Evolutionary conservation across 208 protist genomes (phyloP), one percentile per base, ranked within the genome.

Genomic region (Kentomonas sorsogonicus): DNA sequence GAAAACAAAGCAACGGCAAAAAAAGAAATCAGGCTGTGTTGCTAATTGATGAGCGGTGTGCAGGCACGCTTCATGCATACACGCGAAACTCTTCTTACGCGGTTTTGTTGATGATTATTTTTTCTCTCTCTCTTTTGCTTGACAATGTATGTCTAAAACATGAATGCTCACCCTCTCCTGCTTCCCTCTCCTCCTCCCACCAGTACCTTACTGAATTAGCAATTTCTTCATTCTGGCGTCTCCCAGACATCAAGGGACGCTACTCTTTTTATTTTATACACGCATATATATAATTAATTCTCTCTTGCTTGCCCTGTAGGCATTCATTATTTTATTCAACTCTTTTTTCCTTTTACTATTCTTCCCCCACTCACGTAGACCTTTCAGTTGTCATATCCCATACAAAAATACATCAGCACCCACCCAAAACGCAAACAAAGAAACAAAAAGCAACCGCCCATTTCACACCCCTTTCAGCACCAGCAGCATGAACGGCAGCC

Each of bases 121-220:
- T 60, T 55, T 9, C 59, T 67, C 16, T 69, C 39, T 50, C 47
- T 57, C 39, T 51, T 63, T 25, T 63, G n/a, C 2, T n/a, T n/a
- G n/a, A n/a, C 46, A 18, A 15, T 36, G 33, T 36, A 15, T 30
- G 15, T 16, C 31, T 52, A 31, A 54, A 25, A 33, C 27, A 46
- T 50, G 15, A 43, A 43, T 43, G 15, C 38, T 43, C 15, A 43
- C 38, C 18, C 11, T 36, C 33, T 36, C 5, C 11, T 36, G 33
- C 11, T 36, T 36, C 11, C 33, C 7, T 15, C 11, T 36, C 33
- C 15, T n/a, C 18, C 18, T 43, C 9, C 13, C 18, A 4, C 18
- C 15, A n/a, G n/a, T n/a, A n/a, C n/a, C n/a, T n/a, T n/a, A n/a
- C n/a, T n/a, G n/a, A n/a, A n/a, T n/a, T n/a, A n/a, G n/a, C n/a